Base-by-base conservation (phyloP, 352 stramenopile species). In the Thraustochytrium sp. region DNA sequence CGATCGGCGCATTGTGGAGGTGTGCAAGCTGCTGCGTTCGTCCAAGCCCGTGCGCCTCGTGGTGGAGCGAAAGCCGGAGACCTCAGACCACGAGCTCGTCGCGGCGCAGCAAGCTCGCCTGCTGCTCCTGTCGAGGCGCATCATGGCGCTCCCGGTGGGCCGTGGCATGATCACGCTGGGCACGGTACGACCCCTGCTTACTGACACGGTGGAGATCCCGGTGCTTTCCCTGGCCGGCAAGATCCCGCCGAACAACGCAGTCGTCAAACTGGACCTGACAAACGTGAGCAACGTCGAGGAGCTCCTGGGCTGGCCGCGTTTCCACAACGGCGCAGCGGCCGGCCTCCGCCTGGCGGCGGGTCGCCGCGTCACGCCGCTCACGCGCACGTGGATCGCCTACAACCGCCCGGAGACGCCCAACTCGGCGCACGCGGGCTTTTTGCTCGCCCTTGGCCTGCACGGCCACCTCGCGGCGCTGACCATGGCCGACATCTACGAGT, bases 401-500 rank as follows among this genome's bases (percentile, higher is more conserved):
- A 98, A 99, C 87, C 91, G 92, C 16, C 95, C 95, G 2, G 90
- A 89, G 61, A 86, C 90, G 31, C 76, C 56, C 51, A 76, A 90
- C 86, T 93, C 98, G 87, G 91, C 93, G 26, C 94, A 98, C 80
- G 96, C 93, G 1, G 96, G 96, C 21, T 90, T 99, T 78, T 88
- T 99, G 3, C 91, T 99, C 48, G 97, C 94, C 29, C 92, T 99
- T 36, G 97, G 96, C 3, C 86, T 96, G 26, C 91, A 94, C 26
- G 94, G 96, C 2, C 95, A 99, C 87, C 88, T 99, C 13, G 93
- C 93, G 72, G 92, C 92, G 62, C 88, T 99, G 26, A 96, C 94
- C 9, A 97, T 97, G 92, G 96, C 94, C 21, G 96, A 99, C 87
- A 93, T 99, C n/a, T 99, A 98, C 90, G 97, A 98, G 73, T 99